Evolutionary conservation across 2,329 filamentous ascomycete species (phyloP).

Genomic region (Thielaviopsis populi): DNA sequence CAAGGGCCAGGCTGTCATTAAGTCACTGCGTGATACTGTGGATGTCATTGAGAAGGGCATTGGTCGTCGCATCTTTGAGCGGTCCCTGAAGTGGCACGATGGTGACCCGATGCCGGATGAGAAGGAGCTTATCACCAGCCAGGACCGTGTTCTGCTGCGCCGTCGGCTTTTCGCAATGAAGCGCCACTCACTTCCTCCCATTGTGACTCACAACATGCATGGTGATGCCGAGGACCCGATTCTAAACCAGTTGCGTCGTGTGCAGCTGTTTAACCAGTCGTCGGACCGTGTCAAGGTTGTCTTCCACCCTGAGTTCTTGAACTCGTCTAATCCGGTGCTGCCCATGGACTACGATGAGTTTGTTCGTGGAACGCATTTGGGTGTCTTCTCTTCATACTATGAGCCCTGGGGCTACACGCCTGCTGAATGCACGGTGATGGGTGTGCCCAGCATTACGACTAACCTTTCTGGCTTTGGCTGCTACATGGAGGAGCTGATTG

Average conservation of each 20-base stretch:
- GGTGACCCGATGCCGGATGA: constrained; percentile 87
- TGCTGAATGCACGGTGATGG: constrained; percentile 97
- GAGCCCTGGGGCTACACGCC: constrained; percentile 99
- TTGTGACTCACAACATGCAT: constrained; percentile 97
- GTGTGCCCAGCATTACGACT: constrained; percentile 93
- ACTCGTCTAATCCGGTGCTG: constrained; percentile 85
- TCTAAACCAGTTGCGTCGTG: constrained; percentile 85
- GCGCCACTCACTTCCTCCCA: constrained; percentile 72
- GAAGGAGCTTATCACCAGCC: constrained; percentile 83
- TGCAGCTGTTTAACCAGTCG: constrained; percentile 93
- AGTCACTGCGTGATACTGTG: constrained; percentile 83
- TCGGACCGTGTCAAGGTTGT: constrained; percentile 91
- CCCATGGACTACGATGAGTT: constrained; percentile 98
- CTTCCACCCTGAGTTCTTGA: constrained; percentile 96
- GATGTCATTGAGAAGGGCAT: constrained; percentile 87
- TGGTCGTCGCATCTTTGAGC: constrained; percentile 85
- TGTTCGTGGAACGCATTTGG: constrained; percentile 88
- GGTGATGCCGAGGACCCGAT: constrained; percentile 90
- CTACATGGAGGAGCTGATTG: constrained; percentile 98
- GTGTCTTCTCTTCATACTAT: constrained; percentile 95
- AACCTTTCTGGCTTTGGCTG: constrained; percentile 96
- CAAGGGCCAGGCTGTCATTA: constrained; percentile 94
- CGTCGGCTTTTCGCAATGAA: constrained; percentile 95
- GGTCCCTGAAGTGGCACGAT: constrained; percentile 88
- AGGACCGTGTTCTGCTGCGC: constrained; percentile 84